These are phyloP conservation scores for Arbutus unedo DNA, from an alignment of 148 eudicot species.

Conservation along the genomic window DNA sequence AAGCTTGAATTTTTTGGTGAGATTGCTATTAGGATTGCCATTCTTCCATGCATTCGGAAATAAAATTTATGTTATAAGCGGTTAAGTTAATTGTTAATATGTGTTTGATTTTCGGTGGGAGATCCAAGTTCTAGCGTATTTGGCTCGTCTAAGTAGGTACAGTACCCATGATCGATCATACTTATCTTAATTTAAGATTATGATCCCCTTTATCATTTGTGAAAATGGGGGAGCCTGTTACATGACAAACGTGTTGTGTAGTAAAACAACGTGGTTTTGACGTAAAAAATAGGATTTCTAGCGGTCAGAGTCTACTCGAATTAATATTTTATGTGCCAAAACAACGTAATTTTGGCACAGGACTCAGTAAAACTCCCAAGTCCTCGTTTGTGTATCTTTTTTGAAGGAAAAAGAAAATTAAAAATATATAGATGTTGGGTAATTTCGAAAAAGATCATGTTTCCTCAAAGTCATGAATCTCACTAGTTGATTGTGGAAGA, in stretches of 20 bases:
- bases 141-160: background rate
- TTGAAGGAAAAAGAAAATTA: background rate
- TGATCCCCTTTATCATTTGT: background rate
- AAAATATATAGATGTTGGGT: background rate
- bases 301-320: too few species aligned
- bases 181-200: background rate
- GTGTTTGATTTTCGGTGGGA: background rate
- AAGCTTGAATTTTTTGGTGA: too few species aligned
- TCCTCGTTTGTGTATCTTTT: background rate
- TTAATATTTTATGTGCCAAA: too few species aligned
- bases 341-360: too few species aligned
- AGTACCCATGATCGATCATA: background rate
- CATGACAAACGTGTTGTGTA: too few species aligned
- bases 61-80: background rate
- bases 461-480: background rate
- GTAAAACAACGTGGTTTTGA: too few species aligned
- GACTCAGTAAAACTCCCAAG: too few species aligned
- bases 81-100: too few species aligned
- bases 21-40: background rate
- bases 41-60: background rate
- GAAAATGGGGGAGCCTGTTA: too few species aligned
- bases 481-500: constrained; percentile 16
- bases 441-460: background rate
- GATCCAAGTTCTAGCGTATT: too few species aligned
- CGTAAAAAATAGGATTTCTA: too few species aligned